Base-by-base conservation (phyloP, 2,329 filamentous ascomycete genomes). In the Botrytis aclada region DNA sequence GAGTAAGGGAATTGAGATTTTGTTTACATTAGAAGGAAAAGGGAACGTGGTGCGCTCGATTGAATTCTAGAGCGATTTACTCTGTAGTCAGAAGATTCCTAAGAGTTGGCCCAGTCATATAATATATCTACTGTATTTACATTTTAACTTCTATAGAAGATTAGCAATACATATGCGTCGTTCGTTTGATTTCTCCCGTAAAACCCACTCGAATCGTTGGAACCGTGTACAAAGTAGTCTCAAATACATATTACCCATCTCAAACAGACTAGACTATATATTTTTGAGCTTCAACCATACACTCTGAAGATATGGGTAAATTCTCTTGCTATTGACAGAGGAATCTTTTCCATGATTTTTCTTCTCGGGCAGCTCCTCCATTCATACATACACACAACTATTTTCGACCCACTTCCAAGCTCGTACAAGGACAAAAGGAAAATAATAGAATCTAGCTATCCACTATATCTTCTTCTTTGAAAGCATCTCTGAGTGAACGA, bases 51-150 rank as follows among this genome's bases (percentile, higher is more conserved):
- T 54, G 14, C 29, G 14, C n/a, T n/a, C 4, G 25, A 51, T 14
- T 4, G 47, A n/a, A 14, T 14, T 51, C 16, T 43, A 43, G 16
- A 7, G 10, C 37, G 9, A 45, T 7, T 45, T 22, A 3, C 8
- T 45, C 8, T 14, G 1, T 51, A 8, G n/a, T 54, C 14, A 54
- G 14, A 29, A 29, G n/a, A 54, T 16, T 54, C 14, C 16, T 16
- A 18, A 1, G 3, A 0, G n/a, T 29, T 18, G 3, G 12, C 6
- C 14, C 1, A 8, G 6, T 1, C 18, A 16, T n/a, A 8, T 6
- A 54, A 29, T 4, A 3, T 4, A 29, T 54, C 6, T 54, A 2
- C n/a, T 8, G 8, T 29, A 16, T n/a, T 6, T 22, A 54, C 1
- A 54, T 18, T 54, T 8, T 29, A 8, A 0, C 2, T 29, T 54